Evolutionary conservation across 805 yeast species (phyloP).

Genomic region (Yueomyces sinensis): DNA sequence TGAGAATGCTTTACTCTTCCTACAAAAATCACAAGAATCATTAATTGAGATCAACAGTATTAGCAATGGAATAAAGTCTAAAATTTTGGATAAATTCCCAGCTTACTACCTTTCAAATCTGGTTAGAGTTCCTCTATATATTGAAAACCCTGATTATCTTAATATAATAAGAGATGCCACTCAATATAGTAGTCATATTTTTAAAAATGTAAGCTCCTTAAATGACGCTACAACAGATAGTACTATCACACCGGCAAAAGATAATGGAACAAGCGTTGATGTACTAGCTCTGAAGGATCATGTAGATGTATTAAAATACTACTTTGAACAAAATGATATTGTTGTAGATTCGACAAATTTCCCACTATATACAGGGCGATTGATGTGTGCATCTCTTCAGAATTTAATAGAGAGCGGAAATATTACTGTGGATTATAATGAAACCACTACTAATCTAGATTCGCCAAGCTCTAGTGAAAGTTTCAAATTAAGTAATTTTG

Average conservation of each 20-base stretch:
- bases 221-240: no score
- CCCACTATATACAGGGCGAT: constrained; percentile 7
- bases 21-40: constrained; percentile 27
- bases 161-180: constrained; percentile 9
- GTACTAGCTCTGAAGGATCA: constrained; percentile 7
- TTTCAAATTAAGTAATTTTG: not conserved
- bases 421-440: not conserved
- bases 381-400: constrained; percentile 4
- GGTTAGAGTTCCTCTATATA: constrained; percentile 5
- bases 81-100: constrained; percentile 18
- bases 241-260: no score
- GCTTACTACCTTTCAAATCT: constrained; percentile 17
- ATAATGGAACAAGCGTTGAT: not conserved
- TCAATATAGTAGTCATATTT: constrained; percentile 8
- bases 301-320: constrained; percentile 6
- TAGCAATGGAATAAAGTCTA: constrained; percentile 8
- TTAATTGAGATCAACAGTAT: constrained; percentile 17
- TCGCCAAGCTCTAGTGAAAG: no score
- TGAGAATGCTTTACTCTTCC: constrained; percentile 29
- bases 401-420: constrained; percentile 1
- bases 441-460: not conserved
- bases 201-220: constrained; percentile 10
- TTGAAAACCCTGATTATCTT: constrained; percentile 7
- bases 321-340: constrained; percentile 5
- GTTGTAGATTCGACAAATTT: constrained; percentile 1